Base-by-base conservation (phyloP, 2,329 filamentous ascomycete species). In the Fusarium succisae region DNA sequence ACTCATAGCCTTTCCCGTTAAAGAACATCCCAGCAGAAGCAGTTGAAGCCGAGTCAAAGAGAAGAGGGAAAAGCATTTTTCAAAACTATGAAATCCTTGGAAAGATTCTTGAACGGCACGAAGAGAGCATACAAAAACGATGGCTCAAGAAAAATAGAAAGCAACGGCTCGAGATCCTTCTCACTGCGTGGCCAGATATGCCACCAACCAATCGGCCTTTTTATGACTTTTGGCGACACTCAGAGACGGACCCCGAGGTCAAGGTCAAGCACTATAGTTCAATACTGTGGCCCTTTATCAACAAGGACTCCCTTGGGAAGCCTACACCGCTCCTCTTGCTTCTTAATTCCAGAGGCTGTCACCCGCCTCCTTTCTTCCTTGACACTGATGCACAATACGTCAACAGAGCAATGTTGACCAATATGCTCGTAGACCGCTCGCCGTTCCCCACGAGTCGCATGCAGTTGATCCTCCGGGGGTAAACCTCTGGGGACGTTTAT, bases 171-270 rank as follows among this genome's bases (percentile, higher is more conserved):
- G 14, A n/a, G 10, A 2, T n/a, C 8, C 35, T 54, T 54, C 20
- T 54, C 8, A 38, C 5, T 28, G 35, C 35, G 18, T 54, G 35
- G 35, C 24, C 24, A 54, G 35, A 54, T 6, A 54, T 54, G 51
- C 20, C 35, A 10, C 24, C 7, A 2, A 38, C 35, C 24, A 8
- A 28, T 28, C 35, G 35, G 22, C 24, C 24, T 54, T 28, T 54
- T 2, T 28, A 17, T 28, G 51, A 54, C 51, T 0, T 4, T 37
- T 54, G 51, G 51, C 24, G 51, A 26, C 51, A 54, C 0, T 3
- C 7, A 28, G 32, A 3, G 1, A 22, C 51, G 8, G 24, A 39
- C 14, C 10, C 14, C 2, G 20, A 8, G 5, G 2, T 14, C 0
- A 54, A 18, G 5, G 7, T 5, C 24, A 28, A 13, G 7, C 32